Conservation (phyloP, 2,329 filamentous ascomycete genomes). For the Clarireedia monteithiana region DNA sequence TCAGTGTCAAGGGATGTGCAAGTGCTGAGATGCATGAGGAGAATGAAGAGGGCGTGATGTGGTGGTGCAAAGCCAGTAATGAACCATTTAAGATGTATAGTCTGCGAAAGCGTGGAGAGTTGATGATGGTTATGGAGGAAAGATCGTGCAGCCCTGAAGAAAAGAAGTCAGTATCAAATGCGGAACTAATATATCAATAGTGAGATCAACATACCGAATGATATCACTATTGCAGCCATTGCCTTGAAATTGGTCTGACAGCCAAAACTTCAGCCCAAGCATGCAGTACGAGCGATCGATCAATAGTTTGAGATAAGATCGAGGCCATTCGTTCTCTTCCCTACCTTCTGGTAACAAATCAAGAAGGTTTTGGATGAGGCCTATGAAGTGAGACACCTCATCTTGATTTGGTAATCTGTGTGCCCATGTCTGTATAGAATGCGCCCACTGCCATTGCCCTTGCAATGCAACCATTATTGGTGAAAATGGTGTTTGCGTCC, state of each 20-base stretch:
- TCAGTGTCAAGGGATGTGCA: constrained; percentile 2
- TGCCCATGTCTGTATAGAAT: constrained; percentile 8
- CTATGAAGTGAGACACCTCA: constrained; percentile 5
- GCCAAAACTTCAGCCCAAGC: constrained; percentile 11
- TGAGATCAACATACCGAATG: neutral
- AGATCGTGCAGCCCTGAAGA: constrained; percentile 4
- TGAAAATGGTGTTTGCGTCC: neutral
- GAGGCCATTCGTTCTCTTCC: constrained; percentile 2
- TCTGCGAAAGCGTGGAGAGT: neutral
- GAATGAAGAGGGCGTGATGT: constrained; percentile 7
- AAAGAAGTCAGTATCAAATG: neutral
- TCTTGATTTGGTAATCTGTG: neutral
- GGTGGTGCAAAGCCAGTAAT: constrained; percentile 6
- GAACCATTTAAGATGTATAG: constrained; percentile 5
- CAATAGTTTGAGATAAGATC: constrained; percentile 9
- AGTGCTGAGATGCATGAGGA: constrained; percentile 7
- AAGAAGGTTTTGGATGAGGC: neutral
- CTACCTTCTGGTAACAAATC: neutral
- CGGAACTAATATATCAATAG: neutral
- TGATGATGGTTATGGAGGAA: constrained; percentile 3
- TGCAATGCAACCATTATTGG: constrained; percentile 6
- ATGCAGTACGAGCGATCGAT: constrained; percentile 11
- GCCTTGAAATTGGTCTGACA: constrained; percentile 6
- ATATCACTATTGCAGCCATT: constrained; percentile 10
- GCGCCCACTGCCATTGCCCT: constrained; percentile 10